A percentile compares a stretch with the other conserved stretches of the same genome.
Evolutionary conservation across 345 rosid genomes (phyloP).

Genomic region (Euphorbia tirucalli): DNA sequence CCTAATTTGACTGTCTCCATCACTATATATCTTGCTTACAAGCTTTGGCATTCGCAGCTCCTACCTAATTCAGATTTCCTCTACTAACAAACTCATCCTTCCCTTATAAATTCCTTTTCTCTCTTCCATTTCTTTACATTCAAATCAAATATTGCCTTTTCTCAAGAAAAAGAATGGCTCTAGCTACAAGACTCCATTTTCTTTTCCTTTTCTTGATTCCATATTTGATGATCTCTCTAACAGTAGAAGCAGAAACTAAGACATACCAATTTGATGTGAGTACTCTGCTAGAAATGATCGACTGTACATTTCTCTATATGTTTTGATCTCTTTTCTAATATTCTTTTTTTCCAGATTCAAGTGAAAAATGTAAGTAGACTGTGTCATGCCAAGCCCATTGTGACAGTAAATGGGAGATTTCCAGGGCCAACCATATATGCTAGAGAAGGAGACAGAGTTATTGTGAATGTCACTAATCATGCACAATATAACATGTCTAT

Average conservation of each 20-base stretch:
- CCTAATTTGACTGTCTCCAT: slow-evolving; percentile 3
- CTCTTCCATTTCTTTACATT: background rate
- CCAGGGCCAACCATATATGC: slow-evolving; percentile 60
- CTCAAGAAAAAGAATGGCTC: background rate
- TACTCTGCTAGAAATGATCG: background rate
- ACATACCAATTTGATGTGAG: slow-evolving; percentile 21
- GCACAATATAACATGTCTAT: slow-evolving; percentile 58
- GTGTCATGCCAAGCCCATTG: slow-evolving; percentile 65
- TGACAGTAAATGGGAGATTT: slow-evolving; percentile 56
- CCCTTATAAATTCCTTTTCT: slow-evolving; percentile 8
- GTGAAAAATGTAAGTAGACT: slow-evolving; percentile 61
- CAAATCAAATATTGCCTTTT: background rate
- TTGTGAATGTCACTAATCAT: slow-evolving; percentile 52
- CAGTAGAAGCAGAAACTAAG: slow-evolving; percentile 14
- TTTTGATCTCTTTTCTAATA: background rate
- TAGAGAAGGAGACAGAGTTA: slow-evolving; percentile 58
- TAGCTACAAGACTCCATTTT: background rate
- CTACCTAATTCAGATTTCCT: slow-evolving; percentile 12
- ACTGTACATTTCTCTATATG: background rate
- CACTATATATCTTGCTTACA: slow-evolving; percentile 13
- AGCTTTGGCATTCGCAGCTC: slow-evolving; percentile 10
- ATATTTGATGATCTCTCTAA: background rate
- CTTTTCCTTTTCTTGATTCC: slow-evolving; percentile 1
- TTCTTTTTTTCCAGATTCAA: slow-evolving; percentile 35
- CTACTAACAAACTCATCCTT: slow-evolving; percentile 10